Evolutionary conservation across 371 early-diverging fungal genomes (phyloP).

Genomic region (Rhizomucor miehei): DNA sequence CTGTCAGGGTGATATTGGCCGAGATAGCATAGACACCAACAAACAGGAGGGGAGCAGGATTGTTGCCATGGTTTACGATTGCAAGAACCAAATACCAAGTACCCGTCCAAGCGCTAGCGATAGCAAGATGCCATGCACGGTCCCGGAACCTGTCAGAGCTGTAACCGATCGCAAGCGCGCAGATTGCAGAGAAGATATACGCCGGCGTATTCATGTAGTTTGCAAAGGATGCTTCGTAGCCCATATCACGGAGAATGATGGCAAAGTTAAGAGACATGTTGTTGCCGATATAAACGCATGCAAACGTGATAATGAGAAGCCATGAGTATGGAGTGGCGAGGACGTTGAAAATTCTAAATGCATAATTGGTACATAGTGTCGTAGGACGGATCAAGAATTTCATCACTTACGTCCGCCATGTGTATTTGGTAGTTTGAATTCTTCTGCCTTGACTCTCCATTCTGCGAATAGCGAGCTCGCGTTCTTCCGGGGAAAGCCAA

Average conservation of each 20-base stretch:
- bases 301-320: constrained; percentile 26
- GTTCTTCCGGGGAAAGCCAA: constrained; percentile 52
- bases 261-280: constrained; percentile 35
- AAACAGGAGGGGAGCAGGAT: constrained; percentile 10
- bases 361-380: background rate
- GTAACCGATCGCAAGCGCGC: constrained; percentile 10
- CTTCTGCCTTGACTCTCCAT: constrained; percentile 38
- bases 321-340: constrained; percentile 36
- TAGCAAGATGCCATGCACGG: constrained; percentile 9
- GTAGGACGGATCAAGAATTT: background rate
- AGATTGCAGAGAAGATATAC: constrained; percentile 30
- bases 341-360: constrained; percentile 23
- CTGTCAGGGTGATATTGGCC: background rate
- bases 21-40: constrained; percentile 10
- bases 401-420: constrained; percentile 6
- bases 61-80: constrained; percentile 13
- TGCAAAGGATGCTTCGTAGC: constrained; percentile 30
- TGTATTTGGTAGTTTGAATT: constrained; percentile 6
- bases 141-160: constrained; percentile 11
- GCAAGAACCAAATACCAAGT: constrained; percentile 16
- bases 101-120: constrained; percentile 11
- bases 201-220: constrained; percentile 44
- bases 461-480: constrained; percentile 46
- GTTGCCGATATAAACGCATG: constrained; percentile 43
- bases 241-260: constrained; percentile 32